These are phyloP conservation scores for Aspergillus thermomutatus DNA, from an alignment of 2,329 filamentous ascomycete species.

Conservation along the genomic window DNA sequence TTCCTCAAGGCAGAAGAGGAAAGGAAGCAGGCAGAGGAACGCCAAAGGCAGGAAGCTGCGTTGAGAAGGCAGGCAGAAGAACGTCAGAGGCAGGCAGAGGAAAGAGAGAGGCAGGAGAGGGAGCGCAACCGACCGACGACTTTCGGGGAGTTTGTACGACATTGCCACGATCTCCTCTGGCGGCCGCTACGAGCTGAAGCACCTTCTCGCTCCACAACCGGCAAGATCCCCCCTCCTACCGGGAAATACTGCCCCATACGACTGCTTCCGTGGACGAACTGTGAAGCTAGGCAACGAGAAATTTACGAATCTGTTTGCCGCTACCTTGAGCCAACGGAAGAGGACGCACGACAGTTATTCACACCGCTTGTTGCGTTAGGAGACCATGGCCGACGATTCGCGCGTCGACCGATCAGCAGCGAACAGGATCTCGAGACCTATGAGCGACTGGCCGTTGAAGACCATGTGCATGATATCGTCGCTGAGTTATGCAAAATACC, in stretches of 20 bases:
- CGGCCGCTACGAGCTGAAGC: constrained; percentile 8
- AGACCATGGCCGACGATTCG: constrained; percentile 17
- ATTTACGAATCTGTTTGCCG: constrained; percentile 12
- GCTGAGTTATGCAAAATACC: constrained; percentile 22
- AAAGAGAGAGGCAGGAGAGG: neutral
- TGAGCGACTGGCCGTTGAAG: constrained; percentile 24
- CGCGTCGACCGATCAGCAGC: constrained; percentile 18
- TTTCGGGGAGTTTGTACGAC: constrained; percentile 11
- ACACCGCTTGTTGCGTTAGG: constrained; percentile 6
- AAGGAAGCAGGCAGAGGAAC: constrained; percentile 1
- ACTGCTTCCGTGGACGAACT: constrained; percentile 12
- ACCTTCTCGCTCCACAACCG: constrained; percentile 12
- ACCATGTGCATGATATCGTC: constrained; percentile 24
- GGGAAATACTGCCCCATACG: constrained; percentile 16
- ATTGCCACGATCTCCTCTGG: constrained; percentile 16
- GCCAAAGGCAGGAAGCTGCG: neutral
- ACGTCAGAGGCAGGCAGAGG: neutral
- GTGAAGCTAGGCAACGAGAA: constrained; percentile 6
- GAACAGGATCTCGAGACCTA: constrained; percentile 27
- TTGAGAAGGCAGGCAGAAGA: constrained; percentile 1
- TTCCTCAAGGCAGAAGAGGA: constrained; percentile 3
- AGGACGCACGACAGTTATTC: constrained; percentile 2
- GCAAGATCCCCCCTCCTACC: constrained; percentile 9
- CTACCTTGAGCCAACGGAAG: constrained; percentile 7
- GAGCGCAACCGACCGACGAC: constrained; percentile 3